Base-by-base conservation (phyloP, 306 rosid species). In the Acacia crassicarpa region DNA sequence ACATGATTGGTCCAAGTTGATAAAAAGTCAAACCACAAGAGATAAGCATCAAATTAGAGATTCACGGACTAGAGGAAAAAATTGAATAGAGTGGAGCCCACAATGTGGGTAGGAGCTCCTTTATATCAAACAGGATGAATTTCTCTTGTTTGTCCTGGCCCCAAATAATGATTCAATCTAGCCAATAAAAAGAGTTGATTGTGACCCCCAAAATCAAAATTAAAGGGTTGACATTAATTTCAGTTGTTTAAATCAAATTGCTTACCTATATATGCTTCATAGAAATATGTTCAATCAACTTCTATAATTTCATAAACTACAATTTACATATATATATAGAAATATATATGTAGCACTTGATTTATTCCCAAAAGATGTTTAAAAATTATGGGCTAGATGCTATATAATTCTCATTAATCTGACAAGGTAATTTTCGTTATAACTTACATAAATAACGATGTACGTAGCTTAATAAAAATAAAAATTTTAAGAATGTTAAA, bases 71-170 rank as follows among this genome's bases (percentile, higher is more conserved):
- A 13, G 17, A 44, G 27, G 23, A 68, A 10, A 10, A 75, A 33
- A 8, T 49, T 43, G 40, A 62, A 25, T 19, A 40, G 19, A 44
- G 87, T 74, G 86, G 86, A 77, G 81, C 82, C 87, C 83, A 71
- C 70, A 23, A 56, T 73, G 87, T 78, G 80, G 82, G 22, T 1
- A 15, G 59, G 53, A 80, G 78, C 75, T 75, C 16, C 67, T 83
- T 67, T 77, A 38, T 79, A 40, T 78, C 87, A 61, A 27, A 23
- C 38, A 71, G 70, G 2, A 23, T 23, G 80, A 82, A 79, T 80
- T 85, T 82, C 65, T 41, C 56, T 2, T 1, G 14, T 30, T 38
- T 6, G 41, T 67, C 46, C 79, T 77, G 88, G 84, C 85, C 86
- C 85, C 70, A 16, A 74, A 87, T 85, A 75, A 85, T 81, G 51